phyloP scores from a whole-genome alignment of 2,329 filamentous ascomycete species.

The Phaeosphaeriaceae sp. region DNA sequence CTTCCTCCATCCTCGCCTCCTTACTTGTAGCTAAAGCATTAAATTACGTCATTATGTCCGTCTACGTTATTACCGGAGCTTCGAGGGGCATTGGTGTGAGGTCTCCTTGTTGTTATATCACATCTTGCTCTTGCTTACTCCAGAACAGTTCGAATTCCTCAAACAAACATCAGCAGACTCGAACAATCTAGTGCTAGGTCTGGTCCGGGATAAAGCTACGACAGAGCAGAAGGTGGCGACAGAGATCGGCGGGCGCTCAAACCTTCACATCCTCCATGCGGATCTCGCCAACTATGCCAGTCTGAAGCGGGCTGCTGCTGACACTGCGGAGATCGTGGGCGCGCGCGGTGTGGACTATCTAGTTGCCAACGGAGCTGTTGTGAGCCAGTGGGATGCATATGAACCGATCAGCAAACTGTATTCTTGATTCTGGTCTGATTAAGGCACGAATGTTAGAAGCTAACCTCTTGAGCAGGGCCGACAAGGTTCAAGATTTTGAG shows the following conservation, averaged over 20 bases:
- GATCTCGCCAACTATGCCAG: constrained; percentile 29
- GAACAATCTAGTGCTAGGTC: constrained; percentile 28
- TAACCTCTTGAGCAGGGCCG: constrained; percentile 24
- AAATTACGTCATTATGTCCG: constrained; percentile 24
- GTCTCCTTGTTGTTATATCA: neutral
- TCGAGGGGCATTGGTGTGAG: constrained; percentile 39
- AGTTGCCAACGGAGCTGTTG: constrained; percentile 58
- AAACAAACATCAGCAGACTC: constrained; percentile 54
- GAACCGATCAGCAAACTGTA: constrained; percentile 50
- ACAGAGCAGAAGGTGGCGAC: constrained; percentile 54
- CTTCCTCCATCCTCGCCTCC: neutral
- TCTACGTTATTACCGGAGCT: constrained; percentile 38
- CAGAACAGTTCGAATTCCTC: constrained; percentile 58
- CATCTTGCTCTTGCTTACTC: neutral
- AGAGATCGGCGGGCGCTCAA: constrained; percentile 44
- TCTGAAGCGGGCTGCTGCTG: constrained; percentile 28
- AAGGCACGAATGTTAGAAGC: neutral
- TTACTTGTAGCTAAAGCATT: neutral
- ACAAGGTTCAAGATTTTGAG: constrained; percentile 44
- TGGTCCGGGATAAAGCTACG: constrained; percentile 49
- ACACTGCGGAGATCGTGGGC: constrained; percentile 22
- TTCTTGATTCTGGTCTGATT: constrained; percentile 16
- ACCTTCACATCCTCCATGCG: constrained; percentile 30
- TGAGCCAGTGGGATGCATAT: constrained; percentile 38
- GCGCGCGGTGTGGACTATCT: constrained; percentile 56